A percentile compares a stretch with the other conserved stretches of the same genome.
Conservation (phyloP, 2,329 filamentous ascomycete species). For the Graphium sp. region DNA sequence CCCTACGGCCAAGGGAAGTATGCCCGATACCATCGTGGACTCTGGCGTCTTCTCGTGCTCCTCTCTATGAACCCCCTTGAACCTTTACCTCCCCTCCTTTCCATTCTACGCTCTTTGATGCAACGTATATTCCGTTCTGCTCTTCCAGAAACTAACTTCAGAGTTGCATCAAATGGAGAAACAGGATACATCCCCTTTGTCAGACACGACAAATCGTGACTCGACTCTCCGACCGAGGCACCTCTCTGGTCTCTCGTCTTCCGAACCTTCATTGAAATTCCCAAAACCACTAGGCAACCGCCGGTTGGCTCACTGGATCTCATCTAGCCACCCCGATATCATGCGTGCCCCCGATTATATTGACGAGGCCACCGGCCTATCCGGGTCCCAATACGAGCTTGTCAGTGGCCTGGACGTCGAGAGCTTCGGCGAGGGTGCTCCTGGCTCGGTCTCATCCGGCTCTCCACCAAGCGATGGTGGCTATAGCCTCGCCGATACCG, state of each 20-base stretch:
- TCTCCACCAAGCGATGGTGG: slow-evolving; percentile 31
- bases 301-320: slow-evolving; percentile 41
- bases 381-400: slow-evolving; percentile 40
- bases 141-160: too few relatives aligned
- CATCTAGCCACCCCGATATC: slow-evolving; percentile 38
- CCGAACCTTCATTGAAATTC: slow-evolving; percentile 36
- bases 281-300: slow-evolving; percentile 37
- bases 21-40: too few relatives aligned
- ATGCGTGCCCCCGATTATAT: slow-evolving; percentile 25
- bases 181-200: too few relatives aligned
- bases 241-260: slow-evolving; percentile 14
- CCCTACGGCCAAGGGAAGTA: too few relatives aligned
- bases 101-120: too few relatives aligned
- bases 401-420: slow-evolving; percentile 35
- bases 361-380: slow-evolving; percentile 28
- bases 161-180: too few relatives aligned
- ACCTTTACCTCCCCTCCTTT: too few relatives aligned
- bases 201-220: too few relatives aligned
- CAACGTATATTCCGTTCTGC: too few relatives aligned
- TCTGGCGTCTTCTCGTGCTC: too few relatives aligned
- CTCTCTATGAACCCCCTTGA: too few relatives aligned
- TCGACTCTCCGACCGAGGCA: slow-evolving; percentile 2
- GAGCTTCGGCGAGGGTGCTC: slow-evolving; percentile 31
- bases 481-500: slow-evolving; percentile 31
- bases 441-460: slow-evolving; percentile 31